A percentile compares a stretch with the other conserved stretches of the same genome.
Conservation (phyloP, 179 eudicot species). For the Beta macrorhiza region DNA sequence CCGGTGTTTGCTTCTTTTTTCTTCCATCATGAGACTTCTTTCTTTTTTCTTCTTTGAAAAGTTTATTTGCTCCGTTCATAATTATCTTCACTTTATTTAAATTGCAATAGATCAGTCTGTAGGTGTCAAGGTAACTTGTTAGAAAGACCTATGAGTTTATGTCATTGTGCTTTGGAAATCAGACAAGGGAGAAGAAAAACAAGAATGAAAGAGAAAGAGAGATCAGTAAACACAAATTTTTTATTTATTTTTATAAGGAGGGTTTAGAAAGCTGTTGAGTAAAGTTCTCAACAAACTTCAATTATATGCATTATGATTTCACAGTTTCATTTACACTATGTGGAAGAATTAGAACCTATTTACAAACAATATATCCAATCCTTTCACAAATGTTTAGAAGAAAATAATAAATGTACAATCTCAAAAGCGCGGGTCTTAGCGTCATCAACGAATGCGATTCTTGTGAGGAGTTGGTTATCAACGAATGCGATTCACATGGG, state of each 20-base stretch:
- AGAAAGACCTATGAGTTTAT: no score
- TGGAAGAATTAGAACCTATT: neutral
- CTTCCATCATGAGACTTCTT: no score
- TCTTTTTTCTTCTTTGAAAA: no score
- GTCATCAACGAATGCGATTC: neutral
- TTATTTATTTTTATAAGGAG: neutral
- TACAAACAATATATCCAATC: neutral
- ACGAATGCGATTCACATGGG: slow-evolving; percentile 55
- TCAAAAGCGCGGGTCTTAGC: neutral
- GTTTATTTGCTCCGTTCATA: no score
- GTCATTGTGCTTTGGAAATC: neutral
- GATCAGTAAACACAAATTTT: no score
- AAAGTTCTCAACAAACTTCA: neutral
- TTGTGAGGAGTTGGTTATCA: slow-evolving; percentile 13
- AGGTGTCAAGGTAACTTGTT: no score
- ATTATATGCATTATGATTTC: neutral
- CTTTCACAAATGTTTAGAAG: neutral
- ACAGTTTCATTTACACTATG: neutral
- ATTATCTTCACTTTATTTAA: no score
- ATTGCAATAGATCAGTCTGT: no score
- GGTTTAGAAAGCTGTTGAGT: neutral
- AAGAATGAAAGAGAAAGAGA: neutral
- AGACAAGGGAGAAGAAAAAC: neutral
- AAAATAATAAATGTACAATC: slow-evolving; percentile 5
- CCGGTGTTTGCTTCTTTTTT: no score